These are phyloP conservation scores for Mycena citricolor DNA, from an alignment of 1,284 basidiomycete species.

Conservation along the genomic window DNA sequence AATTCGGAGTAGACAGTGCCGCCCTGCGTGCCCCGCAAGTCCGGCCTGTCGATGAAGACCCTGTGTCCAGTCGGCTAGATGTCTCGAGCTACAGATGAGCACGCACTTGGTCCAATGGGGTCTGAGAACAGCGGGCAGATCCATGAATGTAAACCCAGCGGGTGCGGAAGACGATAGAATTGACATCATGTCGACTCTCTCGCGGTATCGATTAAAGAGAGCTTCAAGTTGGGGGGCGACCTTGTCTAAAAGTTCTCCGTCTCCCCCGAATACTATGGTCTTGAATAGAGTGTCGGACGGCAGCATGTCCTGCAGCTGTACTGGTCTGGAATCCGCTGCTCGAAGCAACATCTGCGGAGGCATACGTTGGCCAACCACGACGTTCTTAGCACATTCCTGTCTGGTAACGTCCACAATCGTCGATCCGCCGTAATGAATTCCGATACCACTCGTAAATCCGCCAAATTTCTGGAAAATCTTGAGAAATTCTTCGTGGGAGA, in stretches of 20 bases:
- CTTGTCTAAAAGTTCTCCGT: conserved; percentile 38
- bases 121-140: conserved; percentile 51
- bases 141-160: conserved; percentile 44
- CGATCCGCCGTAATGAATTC: conserved; percentile 62
- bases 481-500: conserved; percentile 67
- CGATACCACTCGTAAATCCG: conserved; percentile 62
- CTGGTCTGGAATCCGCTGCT: conserved; percentile 60
- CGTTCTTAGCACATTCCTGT: conserved; percentile 45
- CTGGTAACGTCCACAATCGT: conserved; percentile 44
- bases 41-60: conserved; percentile 48
- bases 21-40: conserved; percentile 37
- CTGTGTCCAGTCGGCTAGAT: conserved; percentile 29
- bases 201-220: conserved; percentile 27
- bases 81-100: not conserved
- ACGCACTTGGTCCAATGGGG: conserved; percentile 69
- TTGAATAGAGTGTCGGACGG: conserved; percentile 75
- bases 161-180: conserved; percentile 50
- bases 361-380: conserved; percentile 61
- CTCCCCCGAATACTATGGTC: conserved; percentile 66
- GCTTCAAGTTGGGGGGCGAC: conserved; percentile 40
- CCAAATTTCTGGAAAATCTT: conserved; percentile 62
- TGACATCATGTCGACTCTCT: conserved; percentile 58
- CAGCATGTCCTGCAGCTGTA: conserved; percentile 69
- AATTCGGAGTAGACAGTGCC: conserved; percentile 54
- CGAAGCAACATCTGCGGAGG: conserved; percentile 60